phyloP scores from a whole-genome alignment of 2,329 filamentous ascomycete species.

The Colletotrichum lini region DNA sequence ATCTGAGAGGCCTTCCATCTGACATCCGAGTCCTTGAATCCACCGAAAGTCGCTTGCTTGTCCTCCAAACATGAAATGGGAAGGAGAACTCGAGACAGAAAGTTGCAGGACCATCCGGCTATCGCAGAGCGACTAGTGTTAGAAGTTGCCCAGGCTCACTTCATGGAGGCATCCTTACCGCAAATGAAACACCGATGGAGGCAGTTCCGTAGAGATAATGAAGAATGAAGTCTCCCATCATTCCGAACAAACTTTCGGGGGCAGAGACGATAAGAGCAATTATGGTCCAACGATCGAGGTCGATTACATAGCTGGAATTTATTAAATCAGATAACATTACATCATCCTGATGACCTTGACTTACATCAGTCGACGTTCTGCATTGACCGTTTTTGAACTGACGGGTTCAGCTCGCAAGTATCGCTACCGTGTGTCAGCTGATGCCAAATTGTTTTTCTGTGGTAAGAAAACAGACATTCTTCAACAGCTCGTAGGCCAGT shows the following conservation, averaged over 20 bases:
- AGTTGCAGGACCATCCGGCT: neutral
- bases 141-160: too few relatives aligned
- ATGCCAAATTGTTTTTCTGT: too few relatives aligned
- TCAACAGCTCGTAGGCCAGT: too few relatives aligned
- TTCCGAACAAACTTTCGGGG: neutral
- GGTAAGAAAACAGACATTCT: too few relatives aligned
- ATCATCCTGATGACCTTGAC: too few relatives aligned
- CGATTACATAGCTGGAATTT: neutral
- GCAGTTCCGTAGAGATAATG: conserved; percentile 1
- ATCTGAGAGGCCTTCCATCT: neutral
- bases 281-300: conserved; percentile 3
- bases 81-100: conserved; percentile 12
- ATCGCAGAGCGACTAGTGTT: neutral
- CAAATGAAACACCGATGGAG: neutral
- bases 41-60: neutral
- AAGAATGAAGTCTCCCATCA: neutral
- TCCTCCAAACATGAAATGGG: conserved; percentile 7
- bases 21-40: neutral
- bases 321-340: too few relatives aligned
- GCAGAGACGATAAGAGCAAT: neutral
- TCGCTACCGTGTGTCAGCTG: too few relatives aligned
- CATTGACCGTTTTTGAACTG: too few relatives aligned
- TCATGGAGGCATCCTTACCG: too few relatives aligned
- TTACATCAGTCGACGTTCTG: too few relatives aligned
- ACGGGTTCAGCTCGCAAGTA: too few relatives aligned